Base-by-base conservation (phyloP, 305 asterid species). In the Fraxinus nigra region DNA sequence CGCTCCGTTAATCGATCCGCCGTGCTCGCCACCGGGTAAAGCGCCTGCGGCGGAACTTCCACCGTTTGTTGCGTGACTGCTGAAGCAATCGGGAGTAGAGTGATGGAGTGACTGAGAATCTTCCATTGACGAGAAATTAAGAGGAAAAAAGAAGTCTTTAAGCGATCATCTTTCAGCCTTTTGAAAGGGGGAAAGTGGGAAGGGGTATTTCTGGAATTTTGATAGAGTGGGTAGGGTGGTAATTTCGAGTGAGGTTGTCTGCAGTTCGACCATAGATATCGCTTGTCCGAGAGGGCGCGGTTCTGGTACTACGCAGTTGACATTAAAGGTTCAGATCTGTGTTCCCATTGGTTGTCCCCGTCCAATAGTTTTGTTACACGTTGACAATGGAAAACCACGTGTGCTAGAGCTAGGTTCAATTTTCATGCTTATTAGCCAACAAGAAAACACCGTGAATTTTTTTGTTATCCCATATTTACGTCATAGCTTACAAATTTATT, bases 1-100 rank as follows among this genome's bases (percentile, higher is more conserved):
- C 82, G 98, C 98, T 56, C 98, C 93, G 84, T 80, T 83, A 83
- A 32, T 77, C 78, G 93, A 89, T 89, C 92, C 94, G 80, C 73
- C 79, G 40, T 72, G 87, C 63, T 24, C 81, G 79, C 2, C 76
- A 73, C 24, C 35, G 51, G 85, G 80, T 40, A 35, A 59, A 38
- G 63, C 72, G 16, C 79, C 76, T 22, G 85, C 72, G 5, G 74
- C 80, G 0, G 78, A 7, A 51, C 79, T 63, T 72, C 72, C 74
- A 10, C 75, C 63, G 32, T 86, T 87, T 5, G 87, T 5, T 59
- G 35, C 35, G 79, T 75, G 87, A 76, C 72, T n/a, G 70, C 76
- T 30, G 63, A 72, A 85, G 85, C 83, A 84, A 65, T 79, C 85
- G 32, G 88, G 72, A 76, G 80, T 78, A 77, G 86, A 81, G 82